Base-by-base conservation (phyloP, 805 yeast genomes). In the Lachancea meyersii region DNA sequence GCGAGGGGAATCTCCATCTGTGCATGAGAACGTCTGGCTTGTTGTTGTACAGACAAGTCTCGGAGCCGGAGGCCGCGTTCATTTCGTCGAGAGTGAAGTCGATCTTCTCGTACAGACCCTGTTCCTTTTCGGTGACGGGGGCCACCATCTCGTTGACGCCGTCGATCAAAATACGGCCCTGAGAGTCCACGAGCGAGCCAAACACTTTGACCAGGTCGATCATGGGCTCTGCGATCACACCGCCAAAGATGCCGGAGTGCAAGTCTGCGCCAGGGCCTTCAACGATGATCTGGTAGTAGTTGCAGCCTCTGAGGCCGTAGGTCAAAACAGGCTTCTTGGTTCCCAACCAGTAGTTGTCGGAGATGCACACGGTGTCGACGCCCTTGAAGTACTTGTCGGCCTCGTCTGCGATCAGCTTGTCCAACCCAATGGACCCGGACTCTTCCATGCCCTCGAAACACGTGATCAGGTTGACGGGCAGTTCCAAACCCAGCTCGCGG, bases 391-490 rank as follows among this genome's bases (percentile, higher is more conserved):
- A 93, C 31, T 67, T 64, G 41, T 74, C 64, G 43, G 95, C 89
- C 70, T 93, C 97, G 32, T 70, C 65, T 39, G 80, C 81, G 57
- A 93, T 83, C 57, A 93, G 76, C 27, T 71, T 79, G 53, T 91
- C 98, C 51, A 93, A 75, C 27, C 97, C 97, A 39, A 86, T 67
- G 26, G 96, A 87, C 19, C 99, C 99, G 50, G 89, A 80, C 69
- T 93, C 99, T 69, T 93, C 99, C 99, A 93, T 93, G 48, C 98
- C 97, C 69, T 93, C 99, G 58, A 93, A 93, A 67, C 96, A 87
- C 62, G 85, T 82, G 38, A 88, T 76, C 55, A 93, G 68, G 69
- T 93, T 93, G 49, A 93, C 97, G 16, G 99, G 99, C 45, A 93
- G 73, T 50, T 89, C 96, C 58, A 86, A 59, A 17, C 86, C 88